Conservation (phyloP, 1,139 yeast genomes). For the Suhomyces anneliseae region DNA sequence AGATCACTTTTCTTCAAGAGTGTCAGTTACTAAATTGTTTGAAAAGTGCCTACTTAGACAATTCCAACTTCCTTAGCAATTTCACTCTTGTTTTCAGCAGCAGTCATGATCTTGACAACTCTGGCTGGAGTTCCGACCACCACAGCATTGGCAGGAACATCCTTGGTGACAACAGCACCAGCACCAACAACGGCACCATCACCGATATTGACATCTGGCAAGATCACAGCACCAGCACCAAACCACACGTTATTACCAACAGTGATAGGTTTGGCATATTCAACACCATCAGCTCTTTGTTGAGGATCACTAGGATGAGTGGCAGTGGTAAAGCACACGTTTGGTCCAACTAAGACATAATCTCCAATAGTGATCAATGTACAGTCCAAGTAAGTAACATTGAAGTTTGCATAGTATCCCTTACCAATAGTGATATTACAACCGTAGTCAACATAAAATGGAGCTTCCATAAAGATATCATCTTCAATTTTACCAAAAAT, state of each 20-base stretch:
- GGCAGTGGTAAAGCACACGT: slow-evolving; percentile 60
- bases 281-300: slow-evolving; percentile 44
- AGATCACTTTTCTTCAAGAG: no score
- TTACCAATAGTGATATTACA: slow-evolving; percentile 53
- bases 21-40: background rate
- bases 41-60: background rate
- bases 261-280: slow-evolving; percentile 54
- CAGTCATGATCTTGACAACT: slow-evolving; percentile 35
- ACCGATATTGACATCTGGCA: slow-evolving; percentile 71
- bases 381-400: slow-evolving; percentile 57
- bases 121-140: slow-evolving; percentile 64
- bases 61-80: slow-evolving; percentile 12
- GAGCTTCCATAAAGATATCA: slow-evolving; percentile 48
- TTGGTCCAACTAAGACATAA: slow-evolving; percentile 62
- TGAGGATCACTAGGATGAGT: slow-evolving; percentile 60
- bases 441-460: slow-evolving; percentile 60
- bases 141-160: slow-evolving; percentile 52
- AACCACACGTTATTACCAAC: slow-evolving; percentile 71
- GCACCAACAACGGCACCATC: slow-evolving; percentile 66
- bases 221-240: slow-evolving; percentile 52
- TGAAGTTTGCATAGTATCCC: slow-evolving; percentile 55
- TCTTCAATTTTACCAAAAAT: slow-evolving; percentile 48
- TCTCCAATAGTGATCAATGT: slow-evolving; percentile 63
- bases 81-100: slow-evolving; percentile 7
- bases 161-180: slow-evolving; percentile 60